These are phyloP conservation scores for Marasmius fiardii DNA, from an alignment of 1,284 basidiomycete species.

Conservation along the genomic window DNA sequence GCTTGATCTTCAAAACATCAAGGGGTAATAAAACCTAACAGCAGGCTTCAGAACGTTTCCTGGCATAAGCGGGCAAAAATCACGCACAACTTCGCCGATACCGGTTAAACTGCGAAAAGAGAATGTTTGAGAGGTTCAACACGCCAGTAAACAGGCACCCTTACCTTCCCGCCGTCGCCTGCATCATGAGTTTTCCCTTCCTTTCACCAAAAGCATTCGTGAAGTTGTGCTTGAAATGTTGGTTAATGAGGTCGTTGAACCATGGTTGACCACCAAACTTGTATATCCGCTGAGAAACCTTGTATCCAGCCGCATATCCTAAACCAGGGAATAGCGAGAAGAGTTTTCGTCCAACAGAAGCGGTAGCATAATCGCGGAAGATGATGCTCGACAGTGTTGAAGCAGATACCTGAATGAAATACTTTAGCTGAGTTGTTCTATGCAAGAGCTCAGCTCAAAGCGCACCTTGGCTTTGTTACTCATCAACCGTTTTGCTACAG, in stretches of 20 bases:
- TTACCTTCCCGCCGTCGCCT: slow-evolving; percentile 90
- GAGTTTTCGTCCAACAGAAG: slow-evolving; percentile 70
- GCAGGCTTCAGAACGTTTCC: slow-evolving; percentile 11
- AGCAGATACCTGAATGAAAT: slow-evolving; percentile 50
- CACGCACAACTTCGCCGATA: slow-evolving; percentile 91
- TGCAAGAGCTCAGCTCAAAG: neutral
- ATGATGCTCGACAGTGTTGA: slow-evolving; percentile 71
- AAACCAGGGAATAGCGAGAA: slow-evolving; percentile 96
- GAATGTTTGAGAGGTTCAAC: slow-evolving; percentile 1
- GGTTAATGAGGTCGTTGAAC: slow-evolving; percentile 90
- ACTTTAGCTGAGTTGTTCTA: neutral
- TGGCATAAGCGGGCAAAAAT: neutral
- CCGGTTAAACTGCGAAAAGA: slow-evolving; percentile 71
- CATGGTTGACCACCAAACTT: slow-evolving; percentile 99
- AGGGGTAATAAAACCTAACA: slow-evolving; percentile 83
- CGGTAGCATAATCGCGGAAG: slow-evolving; percentile 83
- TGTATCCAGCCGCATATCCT: slow-evolving; percentile 98
- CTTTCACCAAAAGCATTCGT: slow-evolving; percentile 90
- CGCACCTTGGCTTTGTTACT: slow-evolving; percentile 86
- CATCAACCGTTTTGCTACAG: slow-evolving; percentile 96
- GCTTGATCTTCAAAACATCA: slow-evolving; percentile 97
- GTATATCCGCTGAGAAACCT: slow-evolving; percentile 90
- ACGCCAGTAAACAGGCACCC: slow-evolving; percentile 20
- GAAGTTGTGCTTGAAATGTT: slow-evolving; percentile 75
- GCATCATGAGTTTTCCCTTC: slow-evolving; percentile 94